A percentile compares a stretch with the other conserved stretches of the same genome.
These are phyloP conservation scores for Vitellaria paradoxa DNA, from an alignment of 179 eudicot genomes.

Conservation along the genomic window DNA sequence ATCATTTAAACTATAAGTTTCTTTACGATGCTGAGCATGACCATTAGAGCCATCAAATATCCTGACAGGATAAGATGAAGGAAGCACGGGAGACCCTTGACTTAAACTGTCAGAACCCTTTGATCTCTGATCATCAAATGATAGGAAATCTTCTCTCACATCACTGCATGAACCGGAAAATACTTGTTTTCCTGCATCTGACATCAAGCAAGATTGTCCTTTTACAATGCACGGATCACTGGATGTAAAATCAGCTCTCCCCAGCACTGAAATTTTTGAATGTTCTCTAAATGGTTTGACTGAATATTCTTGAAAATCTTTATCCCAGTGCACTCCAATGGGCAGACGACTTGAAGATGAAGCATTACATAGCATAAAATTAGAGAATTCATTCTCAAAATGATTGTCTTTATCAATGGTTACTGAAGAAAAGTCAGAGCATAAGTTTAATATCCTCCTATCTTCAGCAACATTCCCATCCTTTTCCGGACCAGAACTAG, in stretches of 20 bases:
- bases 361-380: conserved; percentile 13
- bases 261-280: conserved; percentile 9
- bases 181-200: conserved; percentile 17
- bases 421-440: conserved; percentile 37
- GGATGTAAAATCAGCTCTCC: conserved; percentile 12
- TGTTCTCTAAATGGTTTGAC: conserved; percentile 25
- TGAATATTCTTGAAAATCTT: conserved; percentile 21
- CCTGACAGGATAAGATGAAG: conserved; percentile 25
- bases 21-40: conserved; percentile 21
- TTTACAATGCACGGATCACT: conserved; percentile 11
- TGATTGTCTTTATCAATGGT: conserved; percentile 15
- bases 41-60: conserved; percentile 24
- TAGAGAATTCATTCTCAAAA: conserved; percentile 20
- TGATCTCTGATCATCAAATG: conserved; percentile 23
- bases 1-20: conserved; percentile 17
- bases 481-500: conserved; percentile 29
- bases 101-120: conserved; percentile 18
- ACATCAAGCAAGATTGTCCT: conserved; percentile 18
- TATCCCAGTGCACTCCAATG: conserved; percentile 17
- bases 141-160: conserved; percentile 19
- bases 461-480: conserved; percentile 32
- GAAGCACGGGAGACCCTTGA: conserved; percentile 25
- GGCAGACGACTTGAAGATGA: conserved; percentile 24
- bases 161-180: conserved; percentile 19
- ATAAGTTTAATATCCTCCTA: conserved; percentile 20